These are phyloP conservation scores for Dendrocalamus sinicus DNA, from an alignment of 176 grass and related monocot species.

Conservation along the genomic window DNA sequence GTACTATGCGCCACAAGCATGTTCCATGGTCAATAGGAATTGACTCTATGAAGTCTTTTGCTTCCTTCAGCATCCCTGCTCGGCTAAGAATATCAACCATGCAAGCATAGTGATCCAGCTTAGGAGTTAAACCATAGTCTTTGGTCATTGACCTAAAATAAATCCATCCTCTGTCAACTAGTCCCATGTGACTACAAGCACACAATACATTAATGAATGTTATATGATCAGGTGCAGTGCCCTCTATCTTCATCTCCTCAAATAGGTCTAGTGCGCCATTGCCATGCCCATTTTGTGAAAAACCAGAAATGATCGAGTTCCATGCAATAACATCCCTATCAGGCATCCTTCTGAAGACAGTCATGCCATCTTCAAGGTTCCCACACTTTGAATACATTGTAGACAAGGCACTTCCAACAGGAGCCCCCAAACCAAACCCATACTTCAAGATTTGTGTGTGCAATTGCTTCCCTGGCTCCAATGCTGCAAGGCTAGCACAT, in stretches of 20 bases:
- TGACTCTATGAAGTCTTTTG: slow-evolving; percentile 75
- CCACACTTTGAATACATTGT: slow-evolving; percentile 87
- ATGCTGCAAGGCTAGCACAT: slow-evolving; percentile 59
- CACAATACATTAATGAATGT: slow-evolving; percentile 75
- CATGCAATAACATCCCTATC: slow-evolving; percentile 71
- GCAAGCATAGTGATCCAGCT: slow-evolving; percentile 80
- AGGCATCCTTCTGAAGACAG: slow-evolving; percentile 67
- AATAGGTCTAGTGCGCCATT: slow-evolving; percentile 65
- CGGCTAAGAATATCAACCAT: slow-evolving; percentile 78
- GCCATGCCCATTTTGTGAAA: slow-evolving; percentile 77
- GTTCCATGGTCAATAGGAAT: slow-evolving; percentile 70
- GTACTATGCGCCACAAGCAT: slow-evolving; percentile 72
- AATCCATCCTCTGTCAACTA: slow-evolving; percentile 74
- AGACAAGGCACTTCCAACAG: slow-evolving; percentile 73
- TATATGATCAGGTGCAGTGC: slow-evolving; percentile 69
- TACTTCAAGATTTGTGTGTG: slow-evolving; percentile 68
- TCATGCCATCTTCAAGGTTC: slow-evolving; percentile 60
- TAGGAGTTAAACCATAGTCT: slow-evolving; percentile 61
- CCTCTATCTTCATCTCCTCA: slow-evolving; percentile 71
- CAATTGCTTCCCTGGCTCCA: slow-evolving; percentile 74
- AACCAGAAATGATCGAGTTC: slow-evolving; percentile 82
- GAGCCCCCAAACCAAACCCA: slow-evolving; percentile 55
- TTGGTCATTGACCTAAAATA: slow-evolving; percentile 72
- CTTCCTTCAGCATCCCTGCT: slow-evolving; percentile 64
- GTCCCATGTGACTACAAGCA: slow-evolving; percentile 77